Conservation (phyloP, 768 basidiomycete species). For the Russula vinacea region DNA sequence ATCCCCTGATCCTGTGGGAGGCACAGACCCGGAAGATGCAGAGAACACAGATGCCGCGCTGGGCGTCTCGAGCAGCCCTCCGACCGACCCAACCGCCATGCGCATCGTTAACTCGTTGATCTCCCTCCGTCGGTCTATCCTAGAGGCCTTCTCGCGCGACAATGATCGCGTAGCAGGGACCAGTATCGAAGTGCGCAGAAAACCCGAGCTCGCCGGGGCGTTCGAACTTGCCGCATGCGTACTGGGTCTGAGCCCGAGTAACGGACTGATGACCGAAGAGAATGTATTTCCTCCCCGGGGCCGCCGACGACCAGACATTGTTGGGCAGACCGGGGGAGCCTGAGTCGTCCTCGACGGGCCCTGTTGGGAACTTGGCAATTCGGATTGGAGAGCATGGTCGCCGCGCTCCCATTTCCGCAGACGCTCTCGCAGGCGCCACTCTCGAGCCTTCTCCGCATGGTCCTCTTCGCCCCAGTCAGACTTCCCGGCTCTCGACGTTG, state of each 20-base stretch:
- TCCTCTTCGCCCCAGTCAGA: constrained; percentile 67
- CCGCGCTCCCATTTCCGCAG: constrained; percentile 72
- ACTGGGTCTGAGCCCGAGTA: constrained; percentile 26
- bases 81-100: constrained; percentile 76
- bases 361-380: constrained; percentile 50
- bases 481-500: constrained; percentile 40
- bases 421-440: constrained; percentile 67
- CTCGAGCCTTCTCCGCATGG: constrained; percentile 60
- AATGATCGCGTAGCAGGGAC: constrained; percentile 61
- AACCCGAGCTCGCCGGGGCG: constrained; percentile 37
- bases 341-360: constrained; percentile 40
- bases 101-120: constrained; percentile 80
- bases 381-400: constrained; percentile 55
- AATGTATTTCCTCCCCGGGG: constrained; percentile 41
- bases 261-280: constrained; percentile 35
- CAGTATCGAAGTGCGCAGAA: constrained; percentile 69
- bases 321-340: constrained; percentile 36
- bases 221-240: constrained; percentile 28
- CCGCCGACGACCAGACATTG: constrained; percentile 52
- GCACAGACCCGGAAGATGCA: not conserved
- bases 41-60: constrained; percentile 33
- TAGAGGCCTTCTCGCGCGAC: constrained; percentile 50
- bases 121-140: constrained; percentile 63
- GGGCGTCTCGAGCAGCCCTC: constrained; percentile 55
- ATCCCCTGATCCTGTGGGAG: constrained; percentile 25